Conservation (phyloP, 495 filamentous ascomycete genomes). For the Penicillium turbatum region DNA sequence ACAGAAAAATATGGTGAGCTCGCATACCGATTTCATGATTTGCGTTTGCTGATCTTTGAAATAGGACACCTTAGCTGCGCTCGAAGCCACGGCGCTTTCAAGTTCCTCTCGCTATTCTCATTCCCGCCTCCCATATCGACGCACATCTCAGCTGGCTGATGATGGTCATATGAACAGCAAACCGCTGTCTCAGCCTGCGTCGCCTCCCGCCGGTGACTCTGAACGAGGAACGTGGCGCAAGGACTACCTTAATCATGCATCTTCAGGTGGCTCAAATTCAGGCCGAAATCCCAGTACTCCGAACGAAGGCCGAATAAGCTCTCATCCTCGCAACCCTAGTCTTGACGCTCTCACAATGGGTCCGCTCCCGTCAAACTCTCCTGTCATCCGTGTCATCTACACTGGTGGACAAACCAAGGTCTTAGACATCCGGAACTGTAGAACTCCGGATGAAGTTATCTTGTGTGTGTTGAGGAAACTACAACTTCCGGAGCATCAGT, state of each 20-base stretch:
- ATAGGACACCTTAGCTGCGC: constrained; percentile 43
- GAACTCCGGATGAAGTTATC: constrained; percentile 86
- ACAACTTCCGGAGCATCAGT: constrained; percentile 66
- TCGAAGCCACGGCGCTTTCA: constrained; percentile 51
- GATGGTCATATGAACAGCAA: constrained; percentile 39
- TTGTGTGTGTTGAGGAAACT: constrained; percentile 80
- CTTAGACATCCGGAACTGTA: constrained; percentile 82
- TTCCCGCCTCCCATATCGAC: constrained; percentile 59
- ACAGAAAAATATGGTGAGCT: constrained; percentile 77
- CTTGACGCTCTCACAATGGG: constrained; percentile 79
- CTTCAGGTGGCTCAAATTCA: constrained; percentile 45
- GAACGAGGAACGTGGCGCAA: constrained; percentile 46
- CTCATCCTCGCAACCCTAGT: constrained; percentile 59
- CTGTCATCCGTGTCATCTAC: constrained; percentile 87
- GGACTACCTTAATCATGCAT: constrained; percentile 50
- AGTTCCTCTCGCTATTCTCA: constrained; percentile 61
- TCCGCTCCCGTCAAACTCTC: constrained; percentile 69
- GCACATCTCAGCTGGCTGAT: constrained; percentile 67
- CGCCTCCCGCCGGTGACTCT: constrained; percentile 48
- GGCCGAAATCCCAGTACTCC: constrained; percentile 46
- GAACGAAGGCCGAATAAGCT: constrained; percentile 39
- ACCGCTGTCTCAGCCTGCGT: constrained; percentile 62
- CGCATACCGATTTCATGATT: neutral
- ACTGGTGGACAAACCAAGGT: constrained; percentile 87
- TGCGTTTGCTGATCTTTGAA: constrained; percentile 13